phyloP scores from a whole-genome alignment of 768 basidiomycete genomes.

The Tylopilus sp. region DNA sequence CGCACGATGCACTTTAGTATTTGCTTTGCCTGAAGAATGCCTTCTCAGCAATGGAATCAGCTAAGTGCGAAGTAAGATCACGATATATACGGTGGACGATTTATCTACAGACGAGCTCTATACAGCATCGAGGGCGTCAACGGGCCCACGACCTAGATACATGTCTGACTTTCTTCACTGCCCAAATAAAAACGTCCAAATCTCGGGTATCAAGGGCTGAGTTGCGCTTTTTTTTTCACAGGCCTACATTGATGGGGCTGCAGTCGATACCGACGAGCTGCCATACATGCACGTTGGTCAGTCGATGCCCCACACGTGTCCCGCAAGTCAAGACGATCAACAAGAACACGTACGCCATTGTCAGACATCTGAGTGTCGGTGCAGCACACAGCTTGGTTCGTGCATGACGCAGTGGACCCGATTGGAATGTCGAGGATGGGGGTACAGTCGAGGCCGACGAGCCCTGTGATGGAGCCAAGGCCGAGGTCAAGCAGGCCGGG shows the following conservation, averaged over 20 bases:
- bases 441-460: neutral
- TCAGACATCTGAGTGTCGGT: neutral
- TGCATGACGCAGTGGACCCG: neutral
- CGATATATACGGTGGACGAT: neutral
- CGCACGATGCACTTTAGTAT: neutral
- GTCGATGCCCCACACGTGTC: neutral
- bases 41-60: neutral
- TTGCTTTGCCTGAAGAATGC: neutral
- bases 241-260: constrained; percentile 1
- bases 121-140: neutral
- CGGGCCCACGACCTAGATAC: neutral
- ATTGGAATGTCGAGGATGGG: neutral
- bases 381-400: constrained; percentile 12
- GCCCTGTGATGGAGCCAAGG: neutral
- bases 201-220: neutral
- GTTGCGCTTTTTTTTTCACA: neutral
- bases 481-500: neutral
- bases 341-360: neutral
- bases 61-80: neutral
- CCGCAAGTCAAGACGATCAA: neutral
- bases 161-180: neutral
- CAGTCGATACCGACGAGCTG: constrained; percentile 2
- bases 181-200: constrained; percentile 1
- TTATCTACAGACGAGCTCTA: neutral
- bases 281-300: neutral